These are phyloP conservation scores for Tausonia pullulans DNA, from an alignment of 1,284 basidiomycete genomes.

Conservation along the genomic window DNA sequence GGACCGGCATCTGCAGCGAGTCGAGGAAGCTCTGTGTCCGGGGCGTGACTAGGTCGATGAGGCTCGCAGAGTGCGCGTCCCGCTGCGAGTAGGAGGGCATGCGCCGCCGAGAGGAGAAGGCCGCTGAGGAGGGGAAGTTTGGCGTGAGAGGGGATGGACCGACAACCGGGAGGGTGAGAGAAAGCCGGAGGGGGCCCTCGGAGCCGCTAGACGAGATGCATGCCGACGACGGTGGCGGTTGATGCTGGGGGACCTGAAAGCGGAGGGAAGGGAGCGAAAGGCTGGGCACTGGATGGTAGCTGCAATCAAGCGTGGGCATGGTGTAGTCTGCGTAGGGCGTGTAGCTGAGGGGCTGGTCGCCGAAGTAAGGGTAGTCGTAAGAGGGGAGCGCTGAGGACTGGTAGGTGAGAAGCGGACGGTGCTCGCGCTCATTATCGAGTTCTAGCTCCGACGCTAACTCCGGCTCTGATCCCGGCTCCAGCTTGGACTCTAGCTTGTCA, in stretches of 20 bases:
- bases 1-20: neutral
- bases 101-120: too few relatives aligned
- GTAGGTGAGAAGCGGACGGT: neutral
- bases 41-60: neutral
- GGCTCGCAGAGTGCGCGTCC: too few relatives aligned
- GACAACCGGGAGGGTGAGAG: conserved; percentile 1
- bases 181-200: conserved; percentile 7
- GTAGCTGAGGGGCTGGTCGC: neutral
- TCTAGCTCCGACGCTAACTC: neutral
- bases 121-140: too few relatives aligned
- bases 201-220: neutral
- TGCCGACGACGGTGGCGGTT: neutral
- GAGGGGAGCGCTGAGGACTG: neutral
- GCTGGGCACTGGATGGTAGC: neutral
- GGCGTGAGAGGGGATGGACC: too few relatives aligned
- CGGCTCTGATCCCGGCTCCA: neutral
- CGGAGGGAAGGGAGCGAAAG: neutral
- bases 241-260: neutral
- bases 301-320: neutral
- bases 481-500: neutral
- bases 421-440: neutral
- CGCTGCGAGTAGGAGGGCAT: too few relatives aligned
- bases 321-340: conserved; percentile 9
- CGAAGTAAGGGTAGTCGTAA: neutral
- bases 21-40: neutral